phyloP scores from a whole-genome alignment of 495 filamentous ascomycete genomes.

The Daldinia vernicosa region DNA sequence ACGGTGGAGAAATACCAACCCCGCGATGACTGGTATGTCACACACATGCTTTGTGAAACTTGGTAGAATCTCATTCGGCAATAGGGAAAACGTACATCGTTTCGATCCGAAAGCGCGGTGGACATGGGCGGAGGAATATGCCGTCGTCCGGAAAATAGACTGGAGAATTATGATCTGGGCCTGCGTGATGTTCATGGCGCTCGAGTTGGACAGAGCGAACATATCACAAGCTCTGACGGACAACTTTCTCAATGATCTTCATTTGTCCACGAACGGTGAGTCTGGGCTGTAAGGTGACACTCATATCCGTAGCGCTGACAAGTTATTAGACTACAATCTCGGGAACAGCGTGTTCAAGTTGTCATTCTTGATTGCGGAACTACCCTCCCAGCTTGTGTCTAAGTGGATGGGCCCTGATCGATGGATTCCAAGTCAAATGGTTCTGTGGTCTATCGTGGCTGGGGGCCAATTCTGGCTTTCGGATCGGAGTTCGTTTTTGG shows the following conservation, averaged over 20 bases:
- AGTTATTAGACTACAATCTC: conserved; percentile 67
- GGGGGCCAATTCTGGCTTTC: conserved; percentile 70
- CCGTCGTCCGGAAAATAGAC: conserved; percentile 64
- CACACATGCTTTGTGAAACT: neutral
- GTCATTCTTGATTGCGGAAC: conserved; percentile 71
- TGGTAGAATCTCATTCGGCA: neutral
- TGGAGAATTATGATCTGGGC: conserved; percentile 60
- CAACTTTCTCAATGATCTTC: conserved; percentile 68
- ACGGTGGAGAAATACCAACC: conserved; percentile 62
- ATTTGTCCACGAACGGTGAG: conserved; percentile 71
- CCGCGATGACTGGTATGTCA: conserved; percentile 55
- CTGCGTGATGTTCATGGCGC: conserved; percentile 82
- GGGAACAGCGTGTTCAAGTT: conserved; percentile 77
- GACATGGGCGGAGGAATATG: conserved; percentile 74
- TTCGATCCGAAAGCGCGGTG: conserved; percentile 79
- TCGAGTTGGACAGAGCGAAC: conserved; percentile 81
- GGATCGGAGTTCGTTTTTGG: conserved; percentile 64
- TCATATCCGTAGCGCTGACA: conserved; percentile 15
- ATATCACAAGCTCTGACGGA: conserved; percentile 75
- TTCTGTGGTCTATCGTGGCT: conserved; percentile 76
- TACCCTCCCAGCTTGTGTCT: conserved; percentile 76
- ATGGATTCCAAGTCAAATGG: conserved; percentile 84
- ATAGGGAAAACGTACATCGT: conserved; percentile 65
- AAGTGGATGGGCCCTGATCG: conserved; percentile 79
- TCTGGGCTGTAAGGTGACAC: neutral